These are phyloP conservation scores for Starmerella floricola DNA, from an alignment of 805 yeast species.

Conservation along the genomic window DNA sequence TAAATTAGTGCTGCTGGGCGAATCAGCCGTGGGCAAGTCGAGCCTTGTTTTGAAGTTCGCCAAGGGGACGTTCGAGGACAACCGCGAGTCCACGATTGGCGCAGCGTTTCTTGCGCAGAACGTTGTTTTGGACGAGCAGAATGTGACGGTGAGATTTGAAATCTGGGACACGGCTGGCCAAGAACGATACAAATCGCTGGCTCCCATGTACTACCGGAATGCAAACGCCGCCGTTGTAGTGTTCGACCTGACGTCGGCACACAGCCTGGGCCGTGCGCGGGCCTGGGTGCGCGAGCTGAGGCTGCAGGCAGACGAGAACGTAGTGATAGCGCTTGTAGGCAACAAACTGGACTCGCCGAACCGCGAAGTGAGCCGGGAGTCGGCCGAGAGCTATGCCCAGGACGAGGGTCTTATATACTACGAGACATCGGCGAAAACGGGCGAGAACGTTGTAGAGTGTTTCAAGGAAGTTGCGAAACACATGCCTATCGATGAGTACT, in stretches of 20 bases:
- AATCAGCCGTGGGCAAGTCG: constrained; percentile 71
- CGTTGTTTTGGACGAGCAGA: constrained; percentile 34
- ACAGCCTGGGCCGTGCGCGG: constrained; percentile 67
- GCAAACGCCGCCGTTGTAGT: constrained; percentile 79
- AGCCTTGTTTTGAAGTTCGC: constrained; percentile 77
- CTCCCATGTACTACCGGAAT: constrained; percentile 74
- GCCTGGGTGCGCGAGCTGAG: constrained; percentile 88
- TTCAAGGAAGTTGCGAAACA: constrained; percentile 38
- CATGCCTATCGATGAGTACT: constrained; percentile 35
- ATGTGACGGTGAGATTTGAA: constrained; percentile 37
- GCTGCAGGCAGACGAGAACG: constrained; percentile 61
- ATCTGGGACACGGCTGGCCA: constrained; percentile 95
- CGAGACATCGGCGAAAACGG: constrained; percentile 62
- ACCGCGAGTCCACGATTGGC: constrained; percentile 89
- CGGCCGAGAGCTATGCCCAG: constrained; percentile 40
- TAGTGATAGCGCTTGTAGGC: constrained; percentile 78
- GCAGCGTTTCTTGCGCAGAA: constrained; percentile 92
- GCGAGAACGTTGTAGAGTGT: constrained; percentile 43
- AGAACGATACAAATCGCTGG: constrained; percentile 68
- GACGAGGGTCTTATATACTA: constrained; percentile 40
- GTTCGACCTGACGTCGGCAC: constrained; percentile 58
- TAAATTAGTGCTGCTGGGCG: constrained; percentile 63
- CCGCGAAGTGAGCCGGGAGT: constrained; percentile 35
- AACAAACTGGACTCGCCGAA: constrained; percentile 54
- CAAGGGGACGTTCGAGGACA: constrained; percentile 54